Percentiles rank a stretch among this genome's conserved stretches.
Conservation (phyloP, 2,329 filamentous ascomycete species). For the Dothiorella sarmentorum region DNA sequence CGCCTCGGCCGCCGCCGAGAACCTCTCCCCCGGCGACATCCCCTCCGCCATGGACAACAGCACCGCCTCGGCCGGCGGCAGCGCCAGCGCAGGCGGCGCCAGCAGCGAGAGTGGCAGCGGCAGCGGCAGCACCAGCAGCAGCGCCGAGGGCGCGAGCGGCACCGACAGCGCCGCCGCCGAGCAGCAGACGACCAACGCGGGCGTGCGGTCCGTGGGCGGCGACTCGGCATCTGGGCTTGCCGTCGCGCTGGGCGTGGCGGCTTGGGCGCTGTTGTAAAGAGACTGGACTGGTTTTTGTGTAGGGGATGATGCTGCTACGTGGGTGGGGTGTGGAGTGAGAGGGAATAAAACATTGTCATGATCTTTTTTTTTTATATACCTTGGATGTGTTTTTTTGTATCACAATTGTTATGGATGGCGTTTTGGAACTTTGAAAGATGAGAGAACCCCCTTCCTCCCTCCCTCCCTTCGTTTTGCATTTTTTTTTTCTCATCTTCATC, state of each 20-base stretch:
- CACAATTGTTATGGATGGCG: too few relatives aligned
- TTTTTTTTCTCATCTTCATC: not conserved
- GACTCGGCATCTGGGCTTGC: not conserved
- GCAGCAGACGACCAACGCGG: slow-evolving; percentile 7
- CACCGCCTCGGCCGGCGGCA: not conserved
- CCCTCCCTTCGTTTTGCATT: too few relatives aligned
- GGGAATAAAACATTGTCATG: not conserved
- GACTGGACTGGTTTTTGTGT: too few relatives aligned
- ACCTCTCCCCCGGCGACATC: slow-evolving; percentile 35
- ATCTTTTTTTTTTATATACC: not conserved
- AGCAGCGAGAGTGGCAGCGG: not conserved
- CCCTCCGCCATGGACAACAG: not conserved
- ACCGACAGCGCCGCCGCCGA: not conserved
- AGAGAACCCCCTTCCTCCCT: too few relatives aligned
- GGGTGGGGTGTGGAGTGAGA: not conserved
- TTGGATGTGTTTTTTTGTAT: too few relatives aligned
- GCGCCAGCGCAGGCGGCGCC: not conserved
- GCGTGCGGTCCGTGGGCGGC: not conserved
- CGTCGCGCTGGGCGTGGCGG: not conserved
- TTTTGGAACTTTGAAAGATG: too few relatives aligned
- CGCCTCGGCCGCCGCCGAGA: slow-evolving; percentile 39
- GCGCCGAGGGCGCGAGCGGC: not conserved
- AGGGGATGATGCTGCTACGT: too few relatives aligned
- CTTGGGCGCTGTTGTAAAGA: not conserved
- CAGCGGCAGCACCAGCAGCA: not conserved